Evolutionary conservation across 106 monocot species (phyloP).

Genomic region (Alisma plantagoaquatica): DNA sequence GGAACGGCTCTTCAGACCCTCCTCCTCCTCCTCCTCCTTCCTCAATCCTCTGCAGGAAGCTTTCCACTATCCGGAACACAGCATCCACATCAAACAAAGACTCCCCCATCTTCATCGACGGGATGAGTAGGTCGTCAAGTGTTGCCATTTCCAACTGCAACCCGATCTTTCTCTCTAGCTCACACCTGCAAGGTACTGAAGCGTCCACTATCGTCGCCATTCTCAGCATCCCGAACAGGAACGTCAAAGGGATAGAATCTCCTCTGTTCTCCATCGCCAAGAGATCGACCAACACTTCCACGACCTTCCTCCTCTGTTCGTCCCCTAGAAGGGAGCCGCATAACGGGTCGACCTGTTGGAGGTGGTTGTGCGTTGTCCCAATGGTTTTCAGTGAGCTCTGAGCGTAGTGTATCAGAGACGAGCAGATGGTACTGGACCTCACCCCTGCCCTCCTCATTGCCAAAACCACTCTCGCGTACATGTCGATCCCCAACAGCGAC

Average conservation of each 20-base stretch:
- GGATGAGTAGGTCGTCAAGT: constrained; percentile 89
- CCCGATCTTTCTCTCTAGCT: constrained; percentile 80
- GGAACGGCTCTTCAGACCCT: constrained; percentile 48
- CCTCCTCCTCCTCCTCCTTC: constrained; percentile 68
- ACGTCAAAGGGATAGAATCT: constrained; percentile 43
- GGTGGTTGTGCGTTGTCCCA: no score
- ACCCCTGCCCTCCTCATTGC: constrained; percentile 80
- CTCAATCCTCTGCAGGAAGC: constrained; percentile 74
- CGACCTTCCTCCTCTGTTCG: constrained; percentile 44
- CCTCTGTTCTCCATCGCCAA: constrained; percentile 60
- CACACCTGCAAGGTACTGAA: constrained; percentile 33
- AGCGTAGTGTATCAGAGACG: constrained; percentile 72
- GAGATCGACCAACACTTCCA: constrained; percentile 60
- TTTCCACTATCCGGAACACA: constrained; percentile 59
- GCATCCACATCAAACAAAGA: constrained; percentile 78
- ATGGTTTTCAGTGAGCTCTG: constrained; percentile 53
- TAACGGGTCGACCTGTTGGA: constrained; percentile 26
- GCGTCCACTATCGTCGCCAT: constrained; percentile 71
- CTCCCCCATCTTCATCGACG: constrained; percentile 46
- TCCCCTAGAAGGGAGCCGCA: constrained; percentile 31
- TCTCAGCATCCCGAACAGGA: constrained; percentile 88
- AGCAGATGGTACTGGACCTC: constrained; percentile 57
- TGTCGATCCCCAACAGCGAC: constrained; percentile 44
- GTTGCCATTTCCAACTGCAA: constrained; percentile 71
- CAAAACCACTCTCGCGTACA: constrained; percentile 54